Evolutionary conservation across 768 basidiomycete genomes (phyloP), one percentile per base, ranked within the genome.

Genomic region (Lactarius sanguifluus): DNA sequence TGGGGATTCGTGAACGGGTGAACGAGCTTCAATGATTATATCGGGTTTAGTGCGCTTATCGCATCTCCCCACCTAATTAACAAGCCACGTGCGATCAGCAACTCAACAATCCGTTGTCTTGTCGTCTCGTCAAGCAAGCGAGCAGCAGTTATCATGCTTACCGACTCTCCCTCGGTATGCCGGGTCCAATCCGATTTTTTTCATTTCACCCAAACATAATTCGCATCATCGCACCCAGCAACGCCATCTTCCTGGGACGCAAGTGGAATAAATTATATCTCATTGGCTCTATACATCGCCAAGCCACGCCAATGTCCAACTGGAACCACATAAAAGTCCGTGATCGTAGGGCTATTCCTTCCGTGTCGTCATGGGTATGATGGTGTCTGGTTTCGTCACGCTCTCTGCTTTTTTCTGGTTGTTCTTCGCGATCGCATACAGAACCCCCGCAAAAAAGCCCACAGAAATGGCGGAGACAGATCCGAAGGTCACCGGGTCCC

Each of bases 341-440:
- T 38, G 25, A 36, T 40, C 3, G 25, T 30, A 55, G 40, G 34
- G 41, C 55, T 67, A 67, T 57, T 62, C 57, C 52, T 80, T 85
- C 76, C 88, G 81, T 73, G 77, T 82, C 64, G 83, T 75, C 68
- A 91, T 75, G 23, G 92, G 92, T 69, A 93, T 82, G 66, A 91
- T 82, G 1, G 76, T 68, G 61, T 85, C 81, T 34, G 77, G 76
- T 71, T 81, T 82, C 30, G 77, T 77, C 68, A 83, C 82, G 71
- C 78, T 80, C 71, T 93, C 92, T 59, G 82, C 76, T 75, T 88
- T 92, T 73, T 90, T 91, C 79, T 96, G 94, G 74, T 93, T 92
- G 75, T 89, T 94, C 81, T 97, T 98, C 62, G 96, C 96, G 18
- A 96, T 82, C 15, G 96, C 93, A 76, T 98, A 98, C 66, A 97